Percentiles rank a stretch among this genome's conserved stretches.
Conservation (phyloP, 768 basidiomycete genomes). For the Amanita molliuscula region DNA sequence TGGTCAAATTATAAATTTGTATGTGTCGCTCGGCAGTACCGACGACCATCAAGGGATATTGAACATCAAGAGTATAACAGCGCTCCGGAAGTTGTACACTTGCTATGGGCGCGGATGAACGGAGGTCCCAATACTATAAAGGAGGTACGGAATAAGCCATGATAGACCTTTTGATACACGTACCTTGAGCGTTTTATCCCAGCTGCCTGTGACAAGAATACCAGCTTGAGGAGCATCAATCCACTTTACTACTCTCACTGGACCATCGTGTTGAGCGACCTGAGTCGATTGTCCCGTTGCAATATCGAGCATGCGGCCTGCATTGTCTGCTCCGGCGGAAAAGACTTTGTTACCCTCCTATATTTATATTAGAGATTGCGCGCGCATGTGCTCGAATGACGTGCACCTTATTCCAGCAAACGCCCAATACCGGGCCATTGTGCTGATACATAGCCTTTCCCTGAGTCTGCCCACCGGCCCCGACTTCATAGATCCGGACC, state of each 20-base stretch:
- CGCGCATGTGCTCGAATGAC: neutral
- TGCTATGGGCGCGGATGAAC: constrained; percentile 64
- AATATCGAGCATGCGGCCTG: constrained; percentile 88
- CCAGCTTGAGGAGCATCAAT: constrained; percentile 66
- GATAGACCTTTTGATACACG: constrained; percentile 9
- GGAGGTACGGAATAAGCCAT: constrained; percentile 1
- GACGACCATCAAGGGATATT: constrained; percentile 79
- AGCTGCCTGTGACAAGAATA: constrained; percentile 86
- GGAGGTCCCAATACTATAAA: constrained; percentile 85
- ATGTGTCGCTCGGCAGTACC: constrained; percentile 91
- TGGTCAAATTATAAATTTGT: constrained; percentile 79
- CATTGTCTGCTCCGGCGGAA: constrained; percentile 92
- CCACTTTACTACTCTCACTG: constrained; percentile 76
- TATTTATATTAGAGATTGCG: constrained; percentile 5
- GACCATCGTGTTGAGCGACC: constrained; percentile 86
- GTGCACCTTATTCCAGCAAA: constrained; percentile 86
- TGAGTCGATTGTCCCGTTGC: constrained; percentile 72
- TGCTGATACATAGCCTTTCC: constrained; percentile 88
- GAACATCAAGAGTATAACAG: constrained; percentile 80
- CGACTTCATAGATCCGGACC: constrained; percentile 92
- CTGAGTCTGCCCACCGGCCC: constrained; percentile 66
- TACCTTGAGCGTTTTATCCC: constrained; percentile 97
- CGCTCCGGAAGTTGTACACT: constrained; percentile 81
- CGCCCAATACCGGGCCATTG: constrained; percentile 79
- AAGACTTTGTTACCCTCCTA: constrained; percentile 88